Base-by-base conservation (phyloP, 495 filamentous ascomycete genomes). In the Parathielavia hyrcaniae region DNA sequence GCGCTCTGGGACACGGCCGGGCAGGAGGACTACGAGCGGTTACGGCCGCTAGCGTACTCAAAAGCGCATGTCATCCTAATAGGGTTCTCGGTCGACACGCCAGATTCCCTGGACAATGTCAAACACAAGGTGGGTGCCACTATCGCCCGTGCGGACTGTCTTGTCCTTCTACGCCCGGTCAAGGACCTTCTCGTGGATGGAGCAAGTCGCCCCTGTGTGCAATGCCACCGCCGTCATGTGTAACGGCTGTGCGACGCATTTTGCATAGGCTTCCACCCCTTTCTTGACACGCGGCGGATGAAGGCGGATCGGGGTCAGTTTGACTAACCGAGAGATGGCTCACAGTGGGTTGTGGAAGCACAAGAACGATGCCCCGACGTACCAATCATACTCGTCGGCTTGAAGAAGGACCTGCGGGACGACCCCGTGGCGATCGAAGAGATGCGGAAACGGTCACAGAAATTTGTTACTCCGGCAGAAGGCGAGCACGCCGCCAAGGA, bases 1-100 rank as follows among this genome's bases (percentile, higher is more conserved):
- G 93, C 93, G 58, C 76, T 99, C 64, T 99, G 93, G 93, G 93
- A 99, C 86, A 99, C 93, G 43, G 93, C 93, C n/a, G 93, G 93
- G 56, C 93, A 98, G 73, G 93, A 98, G 82, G 93, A 98, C 68
- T 98, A 97, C 75, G 95, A 99, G 70, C 79, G 87, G 64, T 78
- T 99, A 75, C 89, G 93, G 57, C 93, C 93, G 55, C 79, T 99
- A 41, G 93, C 93, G 50, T 99, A 99, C 73, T 87, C 93, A 36
- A 95, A 96, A 79, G 93, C 93, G 50, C 93, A 99, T 74, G 91
- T 99, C 60, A 87, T 99, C 58, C 77, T 99, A 57, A 96, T 99
- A 73, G 95, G 91, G 32, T 99, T 97, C 69, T 86, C 92, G 20
- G 81, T 97, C 71, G 93, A 97, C 68, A 91, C 90, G 12, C 93